phyloP scores from a whole-genome alignment of 108 stramenopile species.

The Nitzschia sp. region DNA sequence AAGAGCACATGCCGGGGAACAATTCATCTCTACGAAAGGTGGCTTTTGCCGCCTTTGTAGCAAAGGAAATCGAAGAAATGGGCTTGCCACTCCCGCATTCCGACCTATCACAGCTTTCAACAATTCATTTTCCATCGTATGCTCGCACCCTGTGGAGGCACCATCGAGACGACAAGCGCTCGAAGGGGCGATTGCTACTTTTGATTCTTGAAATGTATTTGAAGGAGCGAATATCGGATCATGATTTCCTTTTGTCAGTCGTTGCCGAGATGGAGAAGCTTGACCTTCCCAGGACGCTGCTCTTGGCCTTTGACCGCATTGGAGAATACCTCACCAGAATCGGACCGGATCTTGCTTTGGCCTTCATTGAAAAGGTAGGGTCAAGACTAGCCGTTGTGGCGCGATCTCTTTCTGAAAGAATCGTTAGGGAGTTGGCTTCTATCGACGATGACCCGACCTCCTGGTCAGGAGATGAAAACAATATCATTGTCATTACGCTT shows the following conservation, averaged over 20 bases:
- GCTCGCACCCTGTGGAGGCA: conserved; percentile 83
- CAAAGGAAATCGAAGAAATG: conserved; percentile 89
- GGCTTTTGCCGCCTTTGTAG: conserved; percentile 75
- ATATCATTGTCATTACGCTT: too few relatives aligned
- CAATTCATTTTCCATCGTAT: conserved; percentile 82
- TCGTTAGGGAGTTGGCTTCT: neutral
- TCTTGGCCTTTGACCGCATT: conserved; percentile 67
- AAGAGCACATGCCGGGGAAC: conserved; percentile 18
- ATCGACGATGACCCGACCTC: too few relatives aligned
- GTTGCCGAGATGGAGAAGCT: conserved; percentile 52
- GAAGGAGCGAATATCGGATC: conserved; percentile 54
- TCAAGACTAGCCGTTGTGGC: neutral
- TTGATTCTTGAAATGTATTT: conserved; percentile 76
- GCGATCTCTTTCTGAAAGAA: neutral
- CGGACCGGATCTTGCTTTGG: neutral
- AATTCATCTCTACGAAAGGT: conserved; percentile 47
- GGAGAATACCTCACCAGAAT: conserved; percentile 18
- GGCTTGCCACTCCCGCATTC: conserved; percentile 83
- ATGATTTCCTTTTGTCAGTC: conserved; percentile 50
- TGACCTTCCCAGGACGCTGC: conserved; percentile 63
- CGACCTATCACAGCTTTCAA: conserved; percentile 69
- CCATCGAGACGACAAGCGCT: conserved; percentile 49
- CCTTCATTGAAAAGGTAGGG: conserved; percentile 17
- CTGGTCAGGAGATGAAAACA: too few relatives aligned
- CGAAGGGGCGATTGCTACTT: conserved; percentile 70